Base-by-base conservation (phyloP, 208 protist species). In the Balamuthia mandrillaris region DNA sequence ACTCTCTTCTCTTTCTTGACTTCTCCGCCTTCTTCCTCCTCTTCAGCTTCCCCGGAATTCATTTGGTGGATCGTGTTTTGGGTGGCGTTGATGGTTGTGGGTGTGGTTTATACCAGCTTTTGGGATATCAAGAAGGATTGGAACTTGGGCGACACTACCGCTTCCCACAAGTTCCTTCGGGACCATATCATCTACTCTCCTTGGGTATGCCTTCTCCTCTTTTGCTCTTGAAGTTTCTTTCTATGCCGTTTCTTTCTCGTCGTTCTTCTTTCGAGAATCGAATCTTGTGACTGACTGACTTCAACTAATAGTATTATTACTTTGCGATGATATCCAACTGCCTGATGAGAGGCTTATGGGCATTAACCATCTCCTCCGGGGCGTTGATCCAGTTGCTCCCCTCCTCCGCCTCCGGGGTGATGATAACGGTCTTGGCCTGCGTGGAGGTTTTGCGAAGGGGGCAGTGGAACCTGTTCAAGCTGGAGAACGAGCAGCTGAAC, bases 401-500 rank as follows among this genome's bases (percentile, higher is more conserved):
- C n/a, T n/a, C 31, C 16, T 41, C 56, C 31, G 47, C 18, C 14
- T n/a, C 10, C 14, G 86, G 81, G 42, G 35, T 84, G 39, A 82
- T 90, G 18, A 49, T 75, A 0, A 72, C 84, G 21, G 24, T 89
- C 18, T 72, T 92, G 79, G 89, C 56, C 31, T 75, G 82, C 0
- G n/a, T 90, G 29, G 89, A 92, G 77, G 79, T 92, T 12, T 14
- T 92, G 1, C 33, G 89, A 35, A 42, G 89, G 44, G 81, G 52
- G n/a, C 66, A 88, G 81, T 93, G 91, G 91, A 93, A 92, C 84
- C 51, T 90, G 24, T 87, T 88, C 63, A 68, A 90, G 24, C 31
- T 93, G 1, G 91, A 93, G 45, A 93, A 93, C 72, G 89, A 93
- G 83, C 91, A 93, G 56, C 41, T 91, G 4, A 86, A 88, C 54